Evolutionary conservation across 192 early-diverging fungal species (phyloP), one percentile per base, ranked within the genome.

Genomic region (Umbelopsis sp.): DNA sequence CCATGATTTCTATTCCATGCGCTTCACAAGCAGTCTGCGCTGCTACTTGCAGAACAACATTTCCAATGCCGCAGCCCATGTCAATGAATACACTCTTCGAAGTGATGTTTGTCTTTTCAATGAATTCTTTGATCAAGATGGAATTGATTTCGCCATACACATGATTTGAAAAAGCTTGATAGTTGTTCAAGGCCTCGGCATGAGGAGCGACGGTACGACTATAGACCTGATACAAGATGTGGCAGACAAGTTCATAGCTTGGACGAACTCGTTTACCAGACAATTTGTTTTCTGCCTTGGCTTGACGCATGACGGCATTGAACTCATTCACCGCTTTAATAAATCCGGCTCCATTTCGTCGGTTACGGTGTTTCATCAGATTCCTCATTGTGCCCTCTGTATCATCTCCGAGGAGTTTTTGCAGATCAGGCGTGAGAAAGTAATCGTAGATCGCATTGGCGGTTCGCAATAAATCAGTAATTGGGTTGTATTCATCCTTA

Each of bases 61-160:
- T 98, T 25, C 96, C 97, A 76, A 96, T 94, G 18, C 97, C 97
- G 74, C 92, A 92, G 1, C 93, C 95, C 77, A 99, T 82, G 77
- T 99, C 97, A 46, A 98, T 76, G 88, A 99, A 99, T 10, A 90
- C 85, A 48, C 90, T 88, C 37, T 82, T 82, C 15, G 84, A 74
- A 22, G 80, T 76, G 30, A 99, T 79, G 11, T 80, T 77, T 2
- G 93, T 88, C 64, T 86, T 75, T 51, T 87, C 73, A 67, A 98
- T 95, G 27, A 99, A 82, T 65, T 96, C 92, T 66, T 86, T 86
- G 46, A 97, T 91, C 69, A 99, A 80, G 33, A 84, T 86, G 27
- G 88, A 87, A 67, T 91, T 89, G 70, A 99, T 90, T 80, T 99
- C 97, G 50, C 97, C 97, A 78, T 99, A 99, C 21, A 98, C 97